A percentile compares a stretch with the other conserved stretches of the same genome.
phyloP scores from a whole-genome alignment of 768 basidiomycete genomes.

The Rhizopogon rudus region DNA sequence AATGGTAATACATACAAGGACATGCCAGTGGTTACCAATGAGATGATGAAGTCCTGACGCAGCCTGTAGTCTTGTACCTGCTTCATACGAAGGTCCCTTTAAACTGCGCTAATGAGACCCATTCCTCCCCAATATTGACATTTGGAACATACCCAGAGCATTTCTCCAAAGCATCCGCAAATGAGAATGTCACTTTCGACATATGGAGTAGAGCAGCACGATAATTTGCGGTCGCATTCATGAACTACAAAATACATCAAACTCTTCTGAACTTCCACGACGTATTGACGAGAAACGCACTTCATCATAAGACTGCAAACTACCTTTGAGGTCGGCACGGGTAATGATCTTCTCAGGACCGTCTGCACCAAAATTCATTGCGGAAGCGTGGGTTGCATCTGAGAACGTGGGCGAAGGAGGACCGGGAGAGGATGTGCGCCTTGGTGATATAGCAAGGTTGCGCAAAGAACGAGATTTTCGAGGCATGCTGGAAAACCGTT shows the following conservation, averaged over 20 bases:
- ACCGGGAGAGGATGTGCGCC: conserved; percentile 42
- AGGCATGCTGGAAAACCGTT: conserved; percentile 32
- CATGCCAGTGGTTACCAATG: conserved; percentile 89
- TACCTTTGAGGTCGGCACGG: conserved; percentile 68
- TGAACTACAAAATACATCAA: conserved; percentile 49
- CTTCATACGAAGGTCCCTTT: conserved; percentile 76
- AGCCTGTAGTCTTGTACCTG: conserved; percentile 78
- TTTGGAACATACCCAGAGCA: conserved; percentile 64
- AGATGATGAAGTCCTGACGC: conserved; percentile 88
- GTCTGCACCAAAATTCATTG: conserved; percentile 68
- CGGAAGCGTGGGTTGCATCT: conserved; percentile 73
- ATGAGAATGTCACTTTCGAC: conserved; percentile 77
- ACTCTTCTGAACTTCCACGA: not conserved
- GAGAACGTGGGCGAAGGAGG: conserved; percentile 85
- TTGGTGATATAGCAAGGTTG: conserved; percentile 43
- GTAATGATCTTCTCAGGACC: conserved; percentile 83
- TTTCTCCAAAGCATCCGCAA: conserved; percentile 82
- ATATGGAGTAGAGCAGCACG: conserved; percentile 75
- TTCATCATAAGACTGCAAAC: conserved; percentile 76
- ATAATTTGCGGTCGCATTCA: conserved; percentile 73
- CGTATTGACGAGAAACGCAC: conserved; percentile 37
- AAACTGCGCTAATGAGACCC: conserved; percentile 37
- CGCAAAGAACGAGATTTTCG: conserved; percentile 54
- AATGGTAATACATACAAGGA: conserved; percentile 54
- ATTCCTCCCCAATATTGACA: not conserved